phyloP scores from a whole-genome alignment of 768 basidiomycete genomes.

The Sistotremastrum niveocremeum region DNA sequence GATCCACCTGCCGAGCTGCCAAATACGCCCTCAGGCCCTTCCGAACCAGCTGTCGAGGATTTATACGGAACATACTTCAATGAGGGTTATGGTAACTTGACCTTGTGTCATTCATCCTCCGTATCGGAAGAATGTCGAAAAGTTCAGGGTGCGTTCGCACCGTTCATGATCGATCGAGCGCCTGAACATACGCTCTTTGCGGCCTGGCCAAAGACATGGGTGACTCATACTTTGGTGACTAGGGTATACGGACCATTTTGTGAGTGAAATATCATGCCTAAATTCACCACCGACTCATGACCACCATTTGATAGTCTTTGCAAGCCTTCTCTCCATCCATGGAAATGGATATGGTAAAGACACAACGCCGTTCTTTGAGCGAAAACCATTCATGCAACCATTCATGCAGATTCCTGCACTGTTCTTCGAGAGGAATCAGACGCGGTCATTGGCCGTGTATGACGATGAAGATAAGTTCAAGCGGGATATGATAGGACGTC shows the following conservation, averaged over 20 bases:
- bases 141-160: slow-evolving; percentile 17
- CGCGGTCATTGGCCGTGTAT: no score
- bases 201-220: slow-evolving; percentile 21
- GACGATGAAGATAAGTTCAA: no score
- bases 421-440: no score
- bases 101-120: slow-evolving; percentile 20
- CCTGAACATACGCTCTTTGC: slow-evolving; percentile 14
- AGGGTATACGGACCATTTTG: slow-evolving; percentile 12
- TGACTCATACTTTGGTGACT: slow-evolving; percentile 22
- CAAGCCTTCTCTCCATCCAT: no score
- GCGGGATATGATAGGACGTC: no score
- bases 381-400: no score
- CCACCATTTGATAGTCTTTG: no score
- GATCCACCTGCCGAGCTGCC: no score
- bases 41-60: neutral
- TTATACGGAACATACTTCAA: slow-evolving; percentile 25
- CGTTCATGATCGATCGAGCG: slow-evolving; percentile 9
- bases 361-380: slow-evolving; percentile 15
- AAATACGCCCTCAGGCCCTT: no score
- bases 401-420: no score
- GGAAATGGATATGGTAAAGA: slow-evolving; percentile 24
- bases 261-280: slow-evolving; percentile 3
- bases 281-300: slow-evolving; percentile 15
- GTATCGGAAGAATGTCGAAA: slow-evolving; percentile 11
- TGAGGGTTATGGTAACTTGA: slow-evolving; percentile 24